Conservation (phyloP, 1,139 yeast genomes). For the Candida sp. region DNA sequence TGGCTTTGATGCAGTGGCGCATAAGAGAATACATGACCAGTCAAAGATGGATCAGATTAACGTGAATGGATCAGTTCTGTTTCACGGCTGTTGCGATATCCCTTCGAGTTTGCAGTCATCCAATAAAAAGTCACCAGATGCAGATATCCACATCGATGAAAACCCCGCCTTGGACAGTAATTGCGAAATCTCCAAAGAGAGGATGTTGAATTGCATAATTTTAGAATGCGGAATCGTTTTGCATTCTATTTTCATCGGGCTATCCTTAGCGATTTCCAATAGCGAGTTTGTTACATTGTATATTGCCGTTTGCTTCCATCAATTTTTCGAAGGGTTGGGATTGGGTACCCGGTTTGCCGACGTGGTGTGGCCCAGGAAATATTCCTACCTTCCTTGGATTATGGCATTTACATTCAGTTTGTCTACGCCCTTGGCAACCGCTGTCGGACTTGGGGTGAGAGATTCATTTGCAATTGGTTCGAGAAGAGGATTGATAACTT, state of each 20-base stretch:
- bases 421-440: conserved; percentile 41
- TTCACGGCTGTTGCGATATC: background rate
- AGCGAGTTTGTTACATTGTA: conserved; percentile 38
- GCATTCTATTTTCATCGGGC: conserved; percentile 46
- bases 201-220: conserved; percentile 28
- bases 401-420: conserved; percentile 34
- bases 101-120: background rate
- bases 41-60: background rate
- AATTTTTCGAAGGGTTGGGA: conserved; percentile 46
- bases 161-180: background rate
- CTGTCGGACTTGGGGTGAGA: conserved; percentile 41
- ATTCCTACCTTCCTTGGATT: conserved; percentile 36
- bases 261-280: conserved; percentile 42
- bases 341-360: conserved; percentile 44
- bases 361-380: conserved; percentile 36
- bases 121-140: background rate
- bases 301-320: conserved; percentile 44
- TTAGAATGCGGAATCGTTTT: conserved; percentile 45
- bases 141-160: background rate
- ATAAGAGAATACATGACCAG: conserved; percentile 20
- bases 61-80: background rate
- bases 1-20: conserved; percentile 32
- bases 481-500: conserved; percentile 34
- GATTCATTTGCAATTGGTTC: conserved; percentile 37
- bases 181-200: conserved; percentile 13